A percentile compares a stretch with the other conserved stretches of the same genome.
phyloP scores from a whole-genome alignment of 306 rosid genomes.

The Purshia tridentata region DNA sequence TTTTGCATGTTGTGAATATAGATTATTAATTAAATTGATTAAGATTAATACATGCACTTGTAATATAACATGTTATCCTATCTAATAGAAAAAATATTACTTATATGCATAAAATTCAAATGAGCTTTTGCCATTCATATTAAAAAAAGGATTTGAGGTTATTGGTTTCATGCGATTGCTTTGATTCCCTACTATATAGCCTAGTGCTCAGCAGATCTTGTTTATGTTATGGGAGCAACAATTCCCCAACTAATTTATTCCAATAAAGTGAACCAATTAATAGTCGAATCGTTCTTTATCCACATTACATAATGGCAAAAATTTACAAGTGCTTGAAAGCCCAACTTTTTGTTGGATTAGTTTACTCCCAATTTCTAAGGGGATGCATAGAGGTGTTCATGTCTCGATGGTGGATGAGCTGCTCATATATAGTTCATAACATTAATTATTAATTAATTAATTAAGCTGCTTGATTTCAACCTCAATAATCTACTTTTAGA shows the following conservation, averaged over 20 bases:
- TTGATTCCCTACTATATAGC: conserved; percentile 2
- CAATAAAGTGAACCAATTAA: conserved; percentile 17
- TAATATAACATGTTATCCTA: too few relatives aligned
- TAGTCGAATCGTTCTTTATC: conserved; percentile 12
- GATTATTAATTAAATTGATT: not conserved
- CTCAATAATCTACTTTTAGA: conserved; percentile 14
- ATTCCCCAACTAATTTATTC: conserved; percentile 8
- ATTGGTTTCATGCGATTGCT: conserved; percentile 7
- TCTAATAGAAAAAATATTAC: too few relatives aligned
- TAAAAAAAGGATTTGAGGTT: not conserved
- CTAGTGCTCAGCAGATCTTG: conserved; percentile 18
- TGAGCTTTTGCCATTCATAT: not conserved
- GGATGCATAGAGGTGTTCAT: conserved; percentile 8
- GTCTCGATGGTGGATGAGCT: conserved; percentile 11
- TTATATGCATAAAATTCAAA: not conserved
- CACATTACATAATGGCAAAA: not conserved
- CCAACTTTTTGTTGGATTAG: conserved; percentile 16
- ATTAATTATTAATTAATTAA: not conserved
- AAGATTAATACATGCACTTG: too few relatives aligned
- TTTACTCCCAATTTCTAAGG: conserved; percentile 12
- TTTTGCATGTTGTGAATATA: not conserved
- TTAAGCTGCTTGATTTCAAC: not conserved
- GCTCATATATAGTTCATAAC: not conserved
- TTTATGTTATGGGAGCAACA: conserved; percentile 32
- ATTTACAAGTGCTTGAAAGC: conserved; percentile 13